Evolutionary conservation across 768 basidiomycete genomes (phyloP).

Genomic region (Polyporus arcularius): DNA sequence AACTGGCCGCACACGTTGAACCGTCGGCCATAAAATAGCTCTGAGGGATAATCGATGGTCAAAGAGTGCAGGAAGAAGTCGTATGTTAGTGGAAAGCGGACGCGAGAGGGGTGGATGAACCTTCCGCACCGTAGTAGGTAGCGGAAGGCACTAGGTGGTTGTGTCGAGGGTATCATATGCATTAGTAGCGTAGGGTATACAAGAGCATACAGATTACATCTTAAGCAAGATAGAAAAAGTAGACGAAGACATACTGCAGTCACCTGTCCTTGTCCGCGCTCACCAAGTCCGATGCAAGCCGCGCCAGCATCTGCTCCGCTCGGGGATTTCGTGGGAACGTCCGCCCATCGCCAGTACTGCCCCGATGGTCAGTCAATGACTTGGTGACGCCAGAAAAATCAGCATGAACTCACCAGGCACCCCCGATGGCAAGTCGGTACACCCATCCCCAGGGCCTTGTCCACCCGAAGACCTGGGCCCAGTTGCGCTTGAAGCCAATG

Average conservation of each 20-base stretch:
- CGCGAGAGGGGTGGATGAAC: no score
- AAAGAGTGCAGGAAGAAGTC: no score
- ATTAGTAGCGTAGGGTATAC: no score
- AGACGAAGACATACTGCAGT: neutral
- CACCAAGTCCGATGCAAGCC: conserved; percentile 62
- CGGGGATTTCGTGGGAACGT: conserved; percentile 68
- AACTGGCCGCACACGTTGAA: no score
- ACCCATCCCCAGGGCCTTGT: conserved; percentile 52
- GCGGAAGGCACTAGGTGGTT: no score
- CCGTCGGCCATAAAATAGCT: no score
- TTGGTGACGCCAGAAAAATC: neutral
- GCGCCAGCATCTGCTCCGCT: conserved; percentile 65
- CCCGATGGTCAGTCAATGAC: neutral
- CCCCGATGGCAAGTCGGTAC: conserved; percentile 58
- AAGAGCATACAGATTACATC: neutral
- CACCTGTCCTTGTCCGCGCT: conserved; percentile 53
- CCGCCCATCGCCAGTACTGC: conserved; percentile 62
- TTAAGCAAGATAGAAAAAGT: neutral
- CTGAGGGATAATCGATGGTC: no score
- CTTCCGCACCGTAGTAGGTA: no score
- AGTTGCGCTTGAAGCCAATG: conserved; percentile 72
- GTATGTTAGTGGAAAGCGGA: no score
- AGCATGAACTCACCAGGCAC: conserved; percentile 53
- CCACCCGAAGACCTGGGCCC: conserved; percentile 69
- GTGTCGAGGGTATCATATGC: no score